These are phyloP conservation scores for Cystofilobasidium bisporidii DNA, from an alignment of 768 basidiomycete species.

Conservation along the genomic window DNA sequence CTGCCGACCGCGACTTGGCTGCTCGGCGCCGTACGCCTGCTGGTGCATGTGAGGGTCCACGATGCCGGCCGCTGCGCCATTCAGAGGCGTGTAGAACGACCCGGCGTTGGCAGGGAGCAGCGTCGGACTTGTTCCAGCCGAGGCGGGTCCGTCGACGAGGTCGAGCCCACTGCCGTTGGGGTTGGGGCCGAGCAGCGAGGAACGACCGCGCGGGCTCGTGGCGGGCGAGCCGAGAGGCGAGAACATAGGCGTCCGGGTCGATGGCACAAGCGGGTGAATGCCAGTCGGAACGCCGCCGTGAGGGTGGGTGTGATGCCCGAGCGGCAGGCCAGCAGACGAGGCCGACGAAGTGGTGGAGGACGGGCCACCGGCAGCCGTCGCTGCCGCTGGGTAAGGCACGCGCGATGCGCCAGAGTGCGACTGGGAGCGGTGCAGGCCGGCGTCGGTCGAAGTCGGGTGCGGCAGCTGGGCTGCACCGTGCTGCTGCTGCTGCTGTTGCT, in stretches of 20 bases:
- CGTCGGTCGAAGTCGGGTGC: background rate
- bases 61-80: background rate
- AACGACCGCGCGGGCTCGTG: background rate
- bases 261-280: background rate
- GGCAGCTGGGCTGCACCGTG: background rate
- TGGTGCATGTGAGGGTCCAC: background rate
- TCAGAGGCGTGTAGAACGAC: conserved; percentile 2
- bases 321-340: background rate
- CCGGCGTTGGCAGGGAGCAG: background rate
- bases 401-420: conserved; percentile 5
- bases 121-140: background rate
- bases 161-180: background rate
- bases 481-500: background rate
- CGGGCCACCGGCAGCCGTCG: too few relatives aligned
- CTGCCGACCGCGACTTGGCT: background rate
- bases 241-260: background rate
- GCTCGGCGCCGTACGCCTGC: background rate
- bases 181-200: background rate
- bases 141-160: background rate
- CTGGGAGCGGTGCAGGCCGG: background rate
- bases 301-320: too few relatives aligned
- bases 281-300: background rate
- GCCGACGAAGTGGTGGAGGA: background rate
- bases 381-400: background rate
- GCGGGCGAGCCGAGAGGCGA: conserved; percentile 5